Evolutionary conservation across 163 green algal genomes (phyloP).

Genomic region (Scenedesmus sp.): DNA sequence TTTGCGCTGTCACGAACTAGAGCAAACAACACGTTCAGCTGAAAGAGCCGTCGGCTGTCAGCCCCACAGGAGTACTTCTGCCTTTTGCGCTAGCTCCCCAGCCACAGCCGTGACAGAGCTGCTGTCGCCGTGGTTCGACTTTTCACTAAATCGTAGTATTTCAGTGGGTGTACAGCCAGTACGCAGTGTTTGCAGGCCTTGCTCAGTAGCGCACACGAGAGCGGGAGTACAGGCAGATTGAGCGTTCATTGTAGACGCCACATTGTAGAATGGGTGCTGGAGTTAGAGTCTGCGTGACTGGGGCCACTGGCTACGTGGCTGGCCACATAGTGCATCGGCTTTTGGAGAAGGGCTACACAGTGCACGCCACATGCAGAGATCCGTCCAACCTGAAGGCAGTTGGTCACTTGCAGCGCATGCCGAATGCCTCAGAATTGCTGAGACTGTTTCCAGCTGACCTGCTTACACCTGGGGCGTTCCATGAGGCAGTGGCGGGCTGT

Average conservation of each 20-base stretch:
- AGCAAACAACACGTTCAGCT: too few species aligned
- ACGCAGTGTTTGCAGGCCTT: neutral
- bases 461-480: slow-evolving; percentile 47
- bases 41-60: neutral
- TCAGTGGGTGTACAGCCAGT: neutral
- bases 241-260: neutral
- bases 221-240: neutral
- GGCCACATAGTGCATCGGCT: slow-evolving; percentile 62
- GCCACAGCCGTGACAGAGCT: neutral
- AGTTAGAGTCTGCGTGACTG: slow-evolving; percentile 64
- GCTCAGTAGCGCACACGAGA: neutral
- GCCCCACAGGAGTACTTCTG: neutral
- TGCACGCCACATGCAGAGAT: slow-evolving; percentile 63
- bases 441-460: slow-evolving; percentile 48
- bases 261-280: neutral
- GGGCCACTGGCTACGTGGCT: slow-evolving; percentile 66
- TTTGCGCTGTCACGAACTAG: too few species aligned
- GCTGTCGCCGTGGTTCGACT: neutral
- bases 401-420: slow-evolving; percentile 46
- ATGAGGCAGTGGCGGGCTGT: slow-evolving; percentile 63
- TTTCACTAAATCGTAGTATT: neutral
- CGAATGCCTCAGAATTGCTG: slow-evolving; percentile 34
- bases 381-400: slow-evolving; percentile 39
- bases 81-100: neutral
- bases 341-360: slow-evolving; percentile 61